These are phyloP conservation scores for Huntiella bhutanensis DNA, from an alignment of 2,329 filamentous ascomycete genomes.

Conservation along the genomic window DNA sequence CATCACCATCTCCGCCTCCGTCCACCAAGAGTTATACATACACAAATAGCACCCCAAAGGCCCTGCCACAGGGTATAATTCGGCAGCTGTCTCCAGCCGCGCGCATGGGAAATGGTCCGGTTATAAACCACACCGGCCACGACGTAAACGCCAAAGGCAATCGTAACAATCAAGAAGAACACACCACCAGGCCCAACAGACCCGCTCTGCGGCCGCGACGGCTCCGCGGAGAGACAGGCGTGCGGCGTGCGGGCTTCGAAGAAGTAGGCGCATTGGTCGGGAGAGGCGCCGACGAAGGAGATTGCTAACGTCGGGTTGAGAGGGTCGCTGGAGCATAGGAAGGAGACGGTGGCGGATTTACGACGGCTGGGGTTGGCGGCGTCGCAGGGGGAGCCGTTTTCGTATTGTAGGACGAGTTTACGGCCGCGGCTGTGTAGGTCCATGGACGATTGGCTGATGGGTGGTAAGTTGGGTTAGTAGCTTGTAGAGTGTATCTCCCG, in stretches of 20 bases:
- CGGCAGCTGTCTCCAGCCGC: constrained; percentile 86
- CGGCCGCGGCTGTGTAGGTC: constrained; percentile 41
- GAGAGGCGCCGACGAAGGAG: constrained; percentile 66
- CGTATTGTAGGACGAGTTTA: constrained; percentile 62
- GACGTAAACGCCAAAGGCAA: constrained; percentile 70
- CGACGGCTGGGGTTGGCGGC: constrained; percentile 21
- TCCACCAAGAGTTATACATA: constrained; percentile 10
- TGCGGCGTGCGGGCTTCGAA: constrained; percentile 79
- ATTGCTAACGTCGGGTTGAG: constrained; percentile 47
- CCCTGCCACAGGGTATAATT: constrained; percentile 89
- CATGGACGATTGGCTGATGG: constrained; percentile 32
- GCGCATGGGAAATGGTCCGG: constrained; percentile 78
- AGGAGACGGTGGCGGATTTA: constrained; percentile 78
- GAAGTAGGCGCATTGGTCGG: constrained; percentile 85
- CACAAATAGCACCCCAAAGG: constrained; percentile 31
- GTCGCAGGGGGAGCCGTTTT: constrained; percentile 55
- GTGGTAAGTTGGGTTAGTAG: constrained; percentile 2
- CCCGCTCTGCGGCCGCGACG: constrained; percentile 46
- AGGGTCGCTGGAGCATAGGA: constrained; percentile 77
- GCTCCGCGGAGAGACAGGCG: constrained; percentile 52
- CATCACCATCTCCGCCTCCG: constrained; percentile 9
- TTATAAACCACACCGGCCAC: constrained; percentile 91
- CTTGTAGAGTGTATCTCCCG: not conserved
- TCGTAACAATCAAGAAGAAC: constrained; percentile 67
- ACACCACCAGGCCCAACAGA: constrained; percentile 53